These are phyloP conservation scores for Diaporthe sp. DNA, from an alignment of 2,329 filamentous ascomycete genomes.

Conservation along the genomic window DNA sequence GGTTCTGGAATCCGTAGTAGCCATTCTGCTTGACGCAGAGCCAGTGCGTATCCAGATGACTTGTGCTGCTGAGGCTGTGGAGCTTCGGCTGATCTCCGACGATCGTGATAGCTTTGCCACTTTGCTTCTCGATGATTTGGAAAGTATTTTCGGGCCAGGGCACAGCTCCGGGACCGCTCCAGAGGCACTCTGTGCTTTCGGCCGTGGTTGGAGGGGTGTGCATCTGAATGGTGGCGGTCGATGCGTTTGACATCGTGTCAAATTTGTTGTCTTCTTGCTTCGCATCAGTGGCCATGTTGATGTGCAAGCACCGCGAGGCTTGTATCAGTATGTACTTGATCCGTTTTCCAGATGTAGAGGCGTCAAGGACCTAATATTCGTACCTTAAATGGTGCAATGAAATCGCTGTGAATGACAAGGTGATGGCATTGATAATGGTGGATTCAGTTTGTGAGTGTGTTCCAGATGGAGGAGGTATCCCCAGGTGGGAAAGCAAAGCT, in stretches of 20 bases:
- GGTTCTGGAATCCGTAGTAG: neutral
- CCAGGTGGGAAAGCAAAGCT: no score
- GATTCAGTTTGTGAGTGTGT: no score
- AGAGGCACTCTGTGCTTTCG: neutral
- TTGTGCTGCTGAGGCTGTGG: neutral
- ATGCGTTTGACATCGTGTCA: neutral
- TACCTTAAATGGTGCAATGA: no score
- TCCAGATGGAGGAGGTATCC: no score
- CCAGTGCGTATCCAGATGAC: rapidly evolving
- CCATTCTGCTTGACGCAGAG: neutral
- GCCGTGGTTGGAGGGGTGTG: neutral
- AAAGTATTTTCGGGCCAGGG: neutral
- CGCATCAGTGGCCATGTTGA: neutral
- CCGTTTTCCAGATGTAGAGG: no score
- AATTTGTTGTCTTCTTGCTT: neutral
- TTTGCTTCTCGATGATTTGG: neutral
- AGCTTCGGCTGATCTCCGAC: neutral
- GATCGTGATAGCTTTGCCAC: neutral
- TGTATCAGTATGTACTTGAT: neutral
- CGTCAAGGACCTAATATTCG: no score
- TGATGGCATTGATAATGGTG: no score
- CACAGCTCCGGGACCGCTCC: neutral
- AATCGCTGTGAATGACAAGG: no score
- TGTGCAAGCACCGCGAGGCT: neutral
- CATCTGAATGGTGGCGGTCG: neutral